Evolutionary conservation across 805 yeast species (phyloP).

Genomic region (Myxozyma sirexii): DNA sequence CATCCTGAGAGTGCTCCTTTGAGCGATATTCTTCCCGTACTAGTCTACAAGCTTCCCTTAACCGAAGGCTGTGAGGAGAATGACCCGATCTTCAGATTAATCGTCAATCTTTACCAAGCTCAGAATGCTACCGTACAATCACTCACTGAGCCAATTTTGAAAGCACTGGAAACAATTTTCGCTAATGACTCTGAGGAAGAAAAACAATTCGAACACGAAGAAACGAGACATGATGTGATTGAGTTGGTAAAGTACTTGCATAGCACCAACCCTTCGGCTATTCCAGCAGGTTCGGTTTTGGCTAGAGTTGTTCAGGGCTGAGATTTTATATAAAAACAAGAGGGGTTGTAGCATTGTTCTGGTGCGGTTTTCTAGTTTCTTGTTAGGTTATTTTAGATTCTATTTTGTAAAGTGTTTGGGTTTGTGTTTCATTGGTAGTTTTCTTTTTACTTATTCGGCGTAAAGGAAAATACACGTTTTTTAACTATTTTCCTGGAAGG

Average conservation of each 20-base stretch:
- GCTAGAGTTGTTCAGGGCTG: constrained; percentile 5
- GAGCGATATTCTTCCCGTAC: constrained; percentile 70
- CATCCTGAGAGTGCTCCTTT: constrained; percentile 74
- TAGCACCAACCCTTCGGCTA: constrained; percentile 56
- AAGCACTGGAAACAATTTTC: constrained; percentile 70
- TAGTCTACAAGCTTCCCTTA: constrained; percentile 80
- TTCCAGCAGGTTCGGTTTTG: constrained; percentile 13
- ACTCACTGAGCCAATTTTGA: constrained; percentile 52
- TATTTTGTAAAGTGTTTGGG: background rate
- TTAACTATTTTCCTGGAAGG: background rate
- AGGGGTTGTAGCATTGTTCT: too few relatives aligned
- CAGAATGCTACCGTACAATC: constrained; percentile 54
- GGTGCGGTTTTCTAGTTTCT: too few relatives aligned
- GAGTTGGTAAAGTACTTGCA: constrained; percentile 75
- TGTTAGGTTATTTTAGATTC: background rate
- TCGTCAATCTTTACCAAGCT: constrained; percentile 68
- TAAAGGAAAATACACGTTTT: background rate
- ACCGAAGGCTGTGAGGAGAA: constrained; percentile 90
- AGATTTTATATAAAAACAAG: too few relatives aligned
- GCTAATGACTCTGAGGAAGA: constrained; percentile 73
- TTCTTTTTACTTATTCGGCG: background rate
- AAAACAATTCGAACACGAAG: constrained; percentile 76
- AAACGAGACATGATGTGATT: constrained; percentile 63
- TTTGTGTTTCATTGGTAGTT: background rate
- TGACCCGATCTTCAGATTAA: constrained; percentile 80